phyloP scores from a whole-genome alignment of 2,329 filamentous ascomycete genomes.

The Aspergillus neotritici region DNA sequence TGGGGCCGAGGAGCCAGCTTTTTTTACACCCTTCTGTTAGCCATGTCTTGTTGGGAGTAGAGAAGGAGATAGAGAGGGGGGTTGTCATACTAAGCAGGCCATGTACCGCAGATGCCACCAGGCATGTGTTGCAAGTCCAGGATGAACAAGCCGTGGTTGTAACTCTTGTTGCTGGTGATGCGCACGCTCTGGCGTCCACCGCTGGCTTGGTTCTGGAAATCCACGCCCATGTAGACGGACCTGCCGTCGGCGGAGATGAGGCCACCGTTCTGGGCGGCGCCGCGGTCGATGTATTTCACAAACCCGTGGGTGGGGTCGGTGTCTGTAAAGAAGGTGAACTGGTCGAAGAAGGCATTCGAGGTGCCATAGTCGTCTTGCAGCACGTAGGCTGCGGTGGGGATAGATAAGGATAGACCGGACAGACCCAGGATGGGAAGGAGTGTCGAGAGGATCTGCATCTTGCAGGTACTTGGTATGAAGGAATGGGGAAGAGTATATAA shows the following conservation, averaged over 20 bases:
- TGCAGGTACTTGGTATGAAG: conserved; percentile 3
- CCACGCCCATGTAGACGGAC: conserved; percentile 64
- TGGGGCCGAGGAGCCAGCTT: conserved; percentile 55
- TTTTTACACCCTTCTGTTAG: neutral
- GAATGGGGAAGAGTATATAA: neutral
- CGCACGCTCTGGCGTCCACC: conserved; percentile 65
- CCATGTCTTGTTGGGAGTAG: neutral
- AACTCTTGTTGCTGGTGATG: conserved; percentile 60
- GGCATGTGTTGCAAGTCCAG: conserved; percentile 71
- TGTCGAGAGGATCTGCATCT: conserved; percentile 25
- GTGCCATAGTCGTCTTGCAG: conserved; percentile 46
- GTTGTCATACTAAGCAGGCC: conserved; percentile 62
- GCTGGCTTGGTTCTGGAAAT: conserved; percentile 53
- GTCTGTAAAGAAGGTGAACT: conserved; percentile 48
- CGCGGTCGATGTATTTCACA: conserved; percentile 60
- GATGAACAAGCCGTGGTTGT: conserved; percentile 63
- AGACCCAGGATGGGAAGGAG: conserved; percentile 25
- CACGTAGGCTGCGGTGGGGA: conserved; percentile 34
- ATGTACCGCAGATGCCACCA: conserved; percentile 61
- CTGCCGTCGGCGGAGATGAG: conserved; percentile 54
- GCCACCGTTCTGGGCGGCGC: conserved; percentile 52
- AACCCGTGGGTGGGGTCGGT: conserved; percentile 69
- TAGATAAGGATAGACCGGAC: conserved; percentile 16
- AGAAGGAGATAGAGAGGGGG: neutral
- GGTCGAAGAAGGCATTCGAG: conserved; percentile 45